A percentile compares a stretch with the other conserved stretches of the same genome.
Conservation (phyloP, 1,139 yeast genomes). For the Suhomyces terraborum region DNA sequence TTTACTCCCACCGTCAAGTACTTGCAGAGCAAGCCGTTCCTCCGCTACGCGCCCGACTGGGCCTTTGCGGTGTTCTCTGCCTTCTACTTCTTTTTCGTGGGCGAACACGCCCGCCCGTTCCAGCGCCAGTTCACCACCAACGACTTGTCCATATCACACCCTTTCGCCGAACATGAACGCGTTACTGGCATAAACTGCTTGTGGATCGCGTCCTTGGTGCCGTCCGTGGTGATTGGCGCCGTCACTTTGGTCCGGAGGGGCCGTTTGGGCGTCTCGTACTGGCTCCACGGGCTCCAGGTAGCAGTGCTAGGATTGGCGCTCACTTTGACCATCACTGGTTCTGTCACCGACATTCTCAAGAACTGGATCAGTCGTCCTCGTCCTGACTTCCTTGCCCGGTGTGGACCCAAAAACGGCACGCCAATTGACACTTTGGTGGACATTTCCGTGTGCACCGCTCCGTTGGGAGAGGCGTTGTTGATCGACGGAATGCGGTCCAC, state of each 20-base stretch:
- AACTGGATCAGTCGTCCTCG: constrained; percentile 79
- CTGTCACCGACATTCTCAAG: constrained; percentile 67
- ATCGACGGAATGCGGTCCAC: constrained; percentile 50
- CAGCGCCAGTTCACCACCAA: constrained; percentile 26
- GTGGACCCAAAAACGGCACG: constrained; percentile 51
- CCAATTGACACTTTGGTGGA: constrained; percentile 41
- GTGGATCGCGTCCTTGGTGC: constrained; percentile 40
- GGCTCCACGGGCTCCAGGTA: constrained; percentile 42
- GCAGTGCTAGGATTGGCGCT: constrained; percentile 56
- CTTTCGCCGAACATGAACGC: constrained; percentile 66
- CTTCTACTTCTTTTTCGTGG: constrained; percentile 35
- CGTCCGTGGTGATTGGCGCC: constrained; percentile 36
- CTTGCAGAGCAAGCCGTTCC: constrained; percentile 20
- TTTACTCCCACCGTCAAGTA: constrained; percentile 11
- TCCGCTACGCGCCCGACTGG: constrained; percentile 37
- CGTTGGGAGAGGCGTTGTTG: constrained; percentile 32
- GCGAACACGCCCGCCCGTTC: constrained; percentile 37
- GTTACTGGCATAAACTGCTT: constrained; percentile 46
- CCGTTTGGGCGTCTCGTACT: constrained; percentile 8
- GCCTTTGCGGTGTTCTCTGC: constrained; percentile 28
- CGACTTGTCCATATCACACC: constrained; percentile 61
- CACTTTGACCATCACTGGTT: constrained; percentile 42
- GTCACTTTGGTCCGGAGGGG: constrained; percentile 33
- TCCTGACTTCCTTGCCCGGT: constrained; percentile 76
- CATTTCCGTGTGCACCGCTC: constrained; percentile 44